Base-by-base conservation (phyloP, 352 stramenopile species). In the Pythium insidiosum region DNA sequence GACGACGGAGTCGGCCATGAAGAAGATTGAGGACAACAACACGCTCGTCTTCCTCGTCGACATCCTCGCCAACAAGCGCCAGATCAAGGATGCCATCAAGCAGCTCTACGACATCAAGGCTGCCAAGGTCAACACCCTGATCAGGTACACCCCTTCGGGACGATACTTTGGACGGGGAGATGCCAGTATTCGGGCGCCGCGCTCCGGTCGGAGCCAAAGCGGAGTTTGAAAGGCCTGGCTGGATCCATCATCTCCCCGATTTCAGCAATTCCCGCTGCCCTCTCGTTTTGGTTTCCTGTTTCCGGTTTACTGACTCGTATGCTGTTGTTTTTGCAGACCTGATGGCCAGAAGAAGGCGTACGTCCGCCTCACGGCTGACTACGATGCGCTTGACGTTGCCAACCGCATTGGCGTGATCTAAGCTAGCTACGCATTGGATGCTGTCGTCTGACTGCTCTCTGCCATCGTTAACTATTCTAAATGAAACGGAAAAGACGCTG, bases 21-120 rank as follows among this genome's bases (percentile, higher is more conserved):
- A 99, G 83, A 98, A 99, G 75, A 99, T 99, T 58, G 97, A 99
- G 66, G 96, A 99, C 77, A 97, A 98, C 88, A 99, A 99, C 89
- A 99, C 97, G 61, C 89, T 99, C 61, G 97, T 99, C 56, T 99
- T 99, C 84, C 97, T 99, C 63, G 96, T 99, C 39, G 96, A 99
- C 66, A 84, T 99, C 44, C 91, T 96, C 58, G 83, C 97, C 59
- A 99, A 99, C 90, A 99, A 99, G 93, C 90, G 95, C 56, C 97
- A 99, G 88, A 99, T 99, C 84, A 99, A 99, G 89, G 80, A 97
- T 52, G 96, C 97, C 46, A 94, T 99, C 36, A 97, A 98, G 81
- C 88, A 97, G 66, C 79, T 99, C 37, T 99, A 99, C 88, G 95
- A 99, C 61, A 99, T 99, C 82, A 95, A 99, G 80, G 94, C 83